Percentiles rank a stretch among this genome's conserved stretches.
These are phyloP conservation scores for Nannochloris sp. DNA, from an alignment of 139 green algal genomes.

Conservation along the genomic window DNA sequence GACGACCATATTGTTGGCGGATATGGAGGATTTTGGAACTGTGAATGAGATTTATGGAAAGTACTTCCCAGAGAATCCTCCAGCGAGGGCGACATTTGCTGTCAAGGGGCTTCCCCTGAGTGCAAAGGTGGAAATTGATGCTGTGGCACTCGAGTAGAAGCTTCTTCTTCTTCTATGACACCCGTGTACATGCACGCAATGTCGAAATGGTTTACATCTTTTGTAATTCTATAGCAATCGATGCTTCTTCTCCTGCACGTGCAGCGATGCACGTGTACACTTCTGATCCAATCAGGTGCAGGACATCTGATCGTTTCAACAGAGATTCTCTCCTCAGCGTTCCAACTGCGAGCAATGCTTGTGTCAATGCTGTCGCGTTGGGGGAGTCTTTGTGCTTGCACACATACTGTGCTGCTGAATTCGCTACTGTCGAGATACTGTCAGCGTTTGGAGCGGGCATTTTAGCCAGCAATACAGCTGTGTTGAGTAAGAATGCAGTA, in stretches of 20 bases:
- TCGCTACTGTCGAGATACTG: not conserved
- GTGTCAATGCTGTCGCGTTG: too few relatives aligned
- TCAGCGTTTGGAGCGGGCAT: not conserved
- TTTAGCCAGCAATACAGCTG: not conserved
- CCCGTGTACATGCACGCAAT: too few relatives aligned
- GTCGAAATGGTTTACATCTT: too few relatives aligned
- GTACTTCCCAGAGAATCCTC: constrained; percentile 75
- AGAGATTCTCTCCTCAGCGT: too few relatives aligned
- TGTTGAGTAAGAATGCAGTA: not conserved
- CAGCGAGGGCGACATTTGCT: constrained; percentile 76
- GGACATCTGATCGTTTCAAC: too few relatives aligned
- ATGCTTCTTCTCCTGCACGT: too few relatives aligned
- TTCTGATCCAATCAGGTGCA: too few relatives aligned
- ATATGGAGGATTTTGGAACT: constrained; percentile 88
- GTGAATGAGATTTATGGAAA: constrained; percentile 83
- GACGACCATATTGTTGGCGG: constrained; percentile 85
- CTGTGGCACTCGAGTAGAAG: constrained; percentile 41
- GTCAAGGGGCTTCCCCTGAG: constrained; percentile 79
- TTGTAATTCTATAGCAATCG: too few relatives aligned
- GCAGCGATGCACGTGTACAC: too few relatives aligned
- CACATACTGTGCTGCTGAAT: too few relatives aligned
- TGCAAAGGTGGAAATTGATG: constrained; percentile 79
- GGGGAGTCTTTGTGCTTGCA: too few relatives aligned
- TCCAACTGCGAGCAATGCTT: too few relatives aligned
- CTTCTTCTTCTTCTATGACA: not conserved